A percentile compares a stretch with the other conserved stretches of the same genome.
Conservation (phyloP, 768 basidiomycete genomes). For the Panaeolus cyanescens region DNA sequence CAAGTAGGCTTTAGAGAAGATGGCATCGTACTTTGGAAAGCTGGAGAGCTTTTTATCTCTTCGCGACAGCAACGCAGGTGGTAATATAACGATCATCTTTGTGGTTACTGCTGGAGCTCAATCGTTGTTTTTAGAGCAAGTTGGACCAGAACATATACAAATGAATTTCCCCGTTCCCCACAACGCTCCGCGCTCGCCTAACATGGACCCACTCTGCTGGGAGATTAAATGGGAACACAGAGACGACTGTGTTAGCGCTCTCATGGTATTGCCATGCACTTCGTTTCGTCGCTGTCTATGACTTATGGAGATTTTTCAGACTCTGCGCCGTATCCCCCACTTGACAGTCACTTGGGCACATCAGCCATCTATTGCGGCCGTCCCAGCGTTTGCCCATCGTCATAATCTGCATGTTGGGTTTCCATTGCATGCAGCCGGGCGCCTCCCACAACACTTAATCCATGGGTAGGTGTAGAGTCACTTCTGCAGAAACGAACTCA, state of each 20-base stretch:
- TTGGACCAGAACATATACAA: background rate
- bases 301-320: conserved; percentile 38
- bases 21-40: conserved; percentile 63
- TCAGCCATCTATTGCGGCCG: conserved; percentile 39
- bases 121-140: background rate
- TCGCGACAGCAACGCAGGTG: conserved; percentile 8
- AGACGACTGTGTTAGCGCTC: conserved; percentile 72
- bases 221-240: conserved; percentile 81
- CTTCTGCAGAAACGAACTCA: background rate
- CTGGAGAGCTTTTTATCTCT: conserved; percentile 56
- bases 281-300: background rate
- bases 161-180: conserved; percentile 48
- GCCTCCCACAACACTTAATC: background rate
- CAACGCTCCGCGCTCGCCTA: conserved; percentile 49
- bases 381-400: background rate
- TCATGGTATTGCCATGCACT: conserved; percentile 50
- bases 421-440: background rate
- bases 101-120: background rate
- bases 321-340: conserved; percentile 69
- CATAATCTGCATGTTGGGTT: background rate
- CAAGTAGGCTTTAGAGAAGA: conserved; percentile 48
- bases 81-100: background rate
- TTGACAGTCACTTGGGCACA: conserved; percentile 83
- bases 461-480: background rate
- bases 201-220: conserved; percentile 67